Evolutionary conservation across 2,329 filamentous ascomycete species (phyloP), one percentile per base, ranked within the genome.

Genomic region (Coniella vitis): DNA sequence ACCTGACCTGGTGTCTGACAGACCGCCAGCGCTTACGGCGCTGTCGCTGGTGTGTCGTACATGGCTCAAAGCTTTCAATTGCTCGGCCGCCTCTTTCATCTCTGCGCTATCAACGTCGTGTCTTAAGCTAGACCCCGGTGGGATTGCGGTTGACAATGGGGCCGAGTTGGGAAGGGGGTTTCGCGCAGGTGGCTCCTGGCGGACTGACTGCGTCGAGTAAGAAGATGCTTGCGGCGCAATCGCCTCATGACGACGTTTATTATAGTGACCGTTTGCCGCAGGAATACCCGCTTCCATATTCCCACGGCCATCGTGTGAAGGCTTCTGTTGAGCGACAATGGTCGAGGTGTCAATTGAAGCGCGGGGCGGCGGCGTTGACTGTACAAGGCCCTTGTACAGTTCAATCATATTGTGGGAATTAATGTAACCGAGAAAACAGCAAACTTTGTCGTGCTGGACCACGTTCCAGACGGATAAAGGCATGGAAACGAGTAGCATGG

Each of bases 11-110:
- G 29, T 4, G n/a, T 44, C 36, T 14, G 54, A 52, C 29, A 57
- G 45, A 16, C 58, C 51, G 10, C 45, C 31, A 32, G 48, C 48
- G 35, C 51, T 53, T 29, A 35, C 32, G 8, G 60, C 51, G 22
- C 78, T 74, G 48, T 75, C 74, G 53, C 74, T 76, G 16, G 71
- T 60, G 52, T 78, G 78, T 3, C 79, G 73, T 46, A 83, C 74
- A 57, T 84, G 79, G 56, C 81, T 83, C 37, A 84, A 62, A 2
- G 80, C 80, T 57, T 84, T 83, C 5, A 84, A 69, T 61, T 84
- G 80, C 58, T 84, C 80, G 4, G 81, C 81, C 17, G 81, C 81
- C 61, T 83, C 79, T 56, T 84, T 78, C 78, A 84, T 83, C 64
- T 84, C 81, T 8, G 76, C 79, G 49, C 83, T 80, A 58, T 83